Evolutionary conservation across 108 stramenopile species (phyloP).

Genomic region (Stephanodiscus triporus): DNA sequence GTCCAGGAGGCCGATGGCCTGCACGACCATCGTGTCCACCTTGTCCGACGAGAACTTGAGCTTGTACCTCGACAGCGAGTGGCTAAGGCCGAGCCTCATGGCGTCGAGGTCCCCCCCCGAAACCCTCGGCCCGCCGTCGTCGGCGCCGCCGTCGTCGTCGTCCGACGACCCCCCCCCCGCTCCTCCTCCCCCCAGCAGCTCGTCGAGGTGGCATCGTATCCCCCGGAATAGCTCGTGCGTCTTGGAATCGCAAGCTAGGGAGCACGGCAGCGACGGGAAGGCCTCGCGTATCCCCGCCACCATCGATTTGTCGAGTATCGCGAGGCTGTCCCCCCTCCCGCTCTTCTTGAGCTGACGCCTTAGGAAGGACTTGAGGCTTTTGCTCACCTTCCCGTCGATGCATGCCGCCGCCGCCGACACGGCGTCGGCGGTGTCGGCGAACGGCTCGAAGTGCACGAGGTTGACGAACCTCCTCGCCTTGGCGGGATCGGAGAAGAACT

Average conservation of each 20-base stretch:
- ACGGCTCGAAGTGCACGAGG: slow-evolving; percentile 94
- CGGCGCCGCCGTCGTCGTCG: slow-evolving; percentile 40
- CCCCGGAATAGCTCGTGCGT: slow-evolving; percentile 97
- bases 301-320: slow-evolving; percentile 93
- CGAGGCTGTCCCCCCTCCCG: slow-evolving; percentile 81
- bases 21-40: slow-evolving; percentile 99
- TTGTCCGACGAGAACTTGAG: slow-evolving; percentile 99
- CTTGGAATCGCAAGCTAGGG: slow-evolving; percentile 68
- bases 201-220: slow-evolving; percentile 90
- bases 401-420: slow-evolving; percentile 93
- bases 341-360: slow-evolving; percentile 96
- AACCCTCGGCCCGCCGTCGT: slow-evolving; percentile 17
- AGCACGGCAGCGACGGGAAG: slow-evolving; percentile 59
- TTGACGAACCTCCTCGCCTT: slow-evolving; percentile 83
- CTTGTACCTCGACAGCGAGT: slow-evolving; percentile 98
- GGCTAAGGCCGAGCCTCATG: slow-evolving; percentile 97
- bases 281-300: slow-evolving; percentile 94
- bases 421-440: slow-evolving; percentile 97
- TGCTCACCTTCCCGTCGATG: slow-evolving; percentile 95
- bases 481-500: slow-evolving; percentile 85
- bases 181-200: slow-evolving; percentile 74
- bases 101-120: slow-evolving; percentile 69
- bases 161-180: slow-evolving; percentile 24
- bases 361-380: slow-evolving; percentile 94
- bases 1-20: slow-evolving; percentile 99